Percentiles rank a stretch among this genome's conserved stretches.
These are phyloP conservation scores for Pestalotiopsis sp. DNA, from an alignment of 2,329 filamentous ascomycete species.

Conservation along the genomic window DNA sequence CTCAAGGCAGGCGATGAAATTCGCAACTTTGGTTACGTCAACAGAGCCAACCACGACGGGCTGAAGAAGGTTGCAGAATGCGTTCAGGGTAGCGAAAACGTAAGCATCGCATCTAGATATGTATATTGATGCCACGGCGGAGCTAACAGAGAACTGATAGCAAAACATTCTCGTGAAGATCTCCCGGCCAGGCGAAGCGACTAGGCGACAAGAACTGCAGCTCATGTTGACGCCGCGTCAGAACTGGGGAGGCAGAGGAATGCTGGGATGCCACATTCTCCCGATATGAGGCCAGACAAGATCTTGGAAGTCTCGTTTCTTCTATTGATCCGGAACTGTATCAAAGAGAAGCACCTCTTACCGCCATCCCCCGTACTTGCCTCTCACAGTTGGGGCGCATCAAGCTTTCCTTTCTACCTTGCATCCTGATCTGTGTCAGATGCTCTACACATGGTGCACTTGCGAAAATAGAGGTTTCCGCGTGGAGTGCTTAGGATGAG, in stretches of 20 bases:
- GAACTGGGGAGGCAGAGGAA: constrained; percentile 86
- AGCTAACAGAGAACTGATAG: constrained; percentile 40
- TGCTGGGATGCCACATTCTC: constrained; percentile 88
- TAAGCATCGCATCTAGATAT: constrained; percentile 50
- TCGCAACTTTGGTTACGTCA: constrained; percentile 81
- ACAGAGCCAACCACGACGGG: constrained; percentile 81
- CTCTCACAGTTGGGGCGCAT: too few relatives aligned
- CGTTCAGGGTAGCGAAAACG: constrained; percentile 86
- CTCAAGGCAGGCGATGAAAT: constrained; percentile 79
- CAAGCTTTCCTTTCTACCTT: too few relatives aligned
- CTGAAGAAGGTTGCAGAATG: constrained; percentile 84
- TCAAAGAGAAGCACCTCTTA: too few relatives aligned
- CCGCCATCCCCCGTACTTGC: too few relatives aligned
- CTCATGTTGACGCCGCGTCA: constrained; percentile 74
- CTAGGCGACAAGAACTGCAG: constrained; percentile 56
- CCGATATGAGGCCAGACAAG: constrained; percentile 59
- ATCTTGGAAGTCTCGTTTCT: not conserved
- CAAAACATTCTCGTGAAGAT: constrained; percentile 69
- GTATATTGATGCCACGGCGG: not conserved
- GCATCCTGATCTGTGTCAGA: too few relatives aligned
- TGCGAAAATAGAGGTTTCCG: too few relatives aligned
- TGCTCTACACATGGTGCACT: too few relatives aligned
- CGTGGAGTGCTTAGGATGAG: too few relatives aligned
- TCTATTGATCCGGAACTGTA: too few relatives aligned
- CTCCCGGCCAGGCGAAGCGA: constrained; percentile 46